These are phyloP conservation scores for Picochlorum sp. DNA, from an alignment of 139 green algal genomes.

Conservation along the genomic window DNA sequence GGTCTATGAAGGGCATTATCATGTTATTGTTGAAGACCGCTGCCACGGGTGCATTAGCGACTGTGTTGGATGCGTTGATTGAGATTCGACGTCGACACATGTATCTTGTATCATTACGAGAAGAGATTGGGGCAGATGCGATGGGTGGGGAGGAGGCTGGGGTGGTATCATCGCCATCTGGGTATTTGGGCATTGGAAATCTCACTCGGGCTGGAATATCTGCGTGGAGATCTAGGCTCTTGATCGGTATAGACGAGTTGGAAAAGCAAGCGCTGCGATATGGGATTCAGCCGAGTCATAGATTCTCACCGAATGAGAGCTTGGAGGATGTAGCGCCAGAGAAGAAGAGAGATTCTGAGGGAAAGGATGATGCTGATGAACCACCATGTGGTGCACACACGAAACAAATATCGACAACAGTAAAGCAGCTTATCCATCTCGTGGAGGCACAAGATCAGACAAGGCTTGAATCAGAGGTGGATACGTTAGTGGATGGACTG, in stretches of 20 bases:
- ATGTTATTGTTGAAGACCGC: constrained; percentile 27
- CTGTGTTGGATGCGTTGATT: constrained; percentile 30
- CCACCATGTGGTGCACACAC: not conserved
- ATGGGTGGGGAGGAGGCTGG: constrained; percentile 3
- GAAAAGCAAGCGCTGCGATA: constrained; percentile 20
- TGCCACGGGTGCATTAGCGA: constrained; percentile 30
- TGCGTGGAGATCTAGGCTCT: constrained; percentile 23
- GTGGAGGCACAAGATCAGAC: constrained; percentile 3
- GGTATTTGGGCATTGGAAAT: constrained; percentile 10
- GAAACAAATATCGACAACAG: constrained; percentile 9
- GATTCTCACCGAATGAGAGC: not conserved
- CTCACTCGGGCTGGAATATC: constrained; percentile 24
- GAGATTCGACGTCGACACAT: constrained; percentile 27
- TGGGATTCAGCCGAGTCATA: constrained; percentile 14
- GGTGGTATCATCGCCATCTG: constrained; percentile 2
- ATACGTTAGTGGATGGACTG: not conserved
- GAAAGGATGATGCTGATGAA: not conserved
- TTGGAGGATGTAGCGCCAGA: not conserved
- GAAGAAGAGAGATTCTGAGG: not conserved
- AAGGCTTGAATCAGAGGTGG: not conserved
- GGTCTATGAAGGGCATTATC: constrained; percentile 16
- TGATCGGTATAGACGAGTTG: constrained; percentile 29
- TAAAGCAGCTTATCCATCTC: constrained; percentile 23
- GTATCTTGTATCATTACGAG: constrained; percentile 10
- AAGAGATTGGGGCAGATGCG: not conserved